Conservation (phyloP, 148 eudicot species). For the Oxyria digyna region DNA sequence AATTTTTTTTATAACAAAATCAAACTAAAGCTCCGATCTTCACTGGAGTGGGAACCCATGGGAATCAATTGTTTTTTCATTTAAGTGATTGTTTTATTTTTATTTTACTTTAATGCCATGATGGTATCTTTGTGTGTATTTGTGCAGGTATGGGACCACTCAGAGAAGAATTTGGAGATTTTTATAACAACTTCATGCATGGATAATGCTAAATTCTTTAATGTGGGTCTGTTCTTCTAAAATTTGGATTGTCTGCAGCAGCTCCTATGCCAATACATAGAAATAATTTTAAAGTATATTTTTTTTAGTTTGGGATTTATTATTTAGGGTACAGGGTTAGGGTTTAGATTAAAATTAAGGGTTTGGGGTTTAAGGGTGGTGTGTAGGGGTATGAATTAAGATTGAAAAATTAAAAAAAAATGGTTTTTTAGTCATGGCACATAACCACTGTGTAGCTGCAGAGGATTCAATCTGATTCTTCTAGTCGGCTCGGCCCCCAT, state of each 20-base stretch:
- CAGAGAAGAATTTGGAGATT: not conserved
- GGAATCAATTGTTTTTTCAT: not conserved
- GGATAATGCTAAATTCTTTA: conserved; percentile 5
- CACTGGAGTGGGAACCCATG: conserved; percentile 6
- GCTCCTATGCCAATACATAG: no score
- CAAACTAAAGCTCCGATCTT: not conserved
- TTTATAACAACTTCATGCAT: conserved; percentile 2
- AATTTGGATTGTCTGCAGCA: no score
- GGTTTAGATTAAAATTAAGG: no score
- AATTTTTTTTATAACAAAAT: not conserved
- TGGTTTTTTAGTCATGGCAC: no score
- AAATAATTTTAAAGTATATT: no score
- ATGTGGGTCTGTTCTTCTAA: not conserved
- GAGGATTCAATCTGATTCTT: no score
- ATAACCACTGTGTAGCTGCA: no score
- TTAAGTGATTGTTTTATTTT: not conserved
- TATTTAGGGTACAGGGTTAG: no score
- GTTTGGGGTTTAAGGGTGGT: no score
- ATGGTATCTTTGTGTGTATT: conserved; percentile 6
- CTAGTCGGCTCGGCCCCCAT: not conserved
- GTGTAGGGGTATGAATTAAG: no score
- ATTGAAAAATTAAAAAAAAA: no score
- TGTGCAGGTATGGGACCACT: not conserved
- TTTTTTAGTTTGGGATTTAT: no score
- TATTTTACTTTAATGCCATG: not conserved